A percentile compares a stretch with the other conserved stretches of the same genome.
Evolutionary conservation across 805 yeast species (phyloP).

Genomic region (Ogataea trehaloabstinens): DNA sequence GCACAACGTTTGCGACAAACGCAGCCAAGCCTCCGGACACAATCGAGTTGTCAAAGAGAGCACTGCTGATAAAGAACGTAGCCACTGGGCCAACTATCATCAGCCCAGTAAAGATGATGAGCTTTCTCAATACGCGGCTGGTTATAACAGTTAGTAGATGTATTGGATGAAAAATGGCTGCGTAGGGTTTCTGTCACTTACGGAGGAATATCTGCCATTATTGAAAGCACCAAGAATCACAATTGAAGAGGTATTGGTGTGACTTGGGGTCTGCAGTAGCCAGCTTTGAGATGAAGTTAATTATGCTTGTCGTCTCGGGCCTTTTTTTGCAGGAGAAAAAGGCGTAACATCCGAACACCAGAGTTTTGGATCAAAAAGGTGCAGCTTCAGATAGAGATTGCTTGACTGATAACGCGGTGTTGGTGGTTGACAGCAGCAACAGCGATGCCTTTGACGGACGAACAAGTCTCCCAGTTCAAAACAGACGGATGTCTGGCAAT

Average conservation of each 20-base stretch:
- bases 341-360: no score
- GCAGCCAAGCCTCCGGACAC: conserved; percentile 83
- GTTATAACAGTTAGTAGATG: no score
- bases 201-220: conserved; percentile 38
- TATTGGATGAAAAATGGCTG: no score
- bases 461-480: conserved; percentile 50
- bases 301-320: no score
- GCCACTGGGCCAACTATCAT: conserved; percentile 69
- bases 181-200: no score
- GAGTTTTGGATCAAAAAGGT: no score
- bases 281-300: no score
- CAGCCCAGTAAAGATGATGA: conserved; percentile 70
- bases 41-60: conserved; percentile 47
- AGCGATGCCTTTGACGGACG: conserved; percentile 37
- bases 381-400: no score
- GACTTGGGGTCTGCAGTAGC: no score
- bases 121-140: conserved; percentile 64
- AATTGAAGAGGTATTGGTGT: no score
- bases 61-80: conserved; percentile 49
- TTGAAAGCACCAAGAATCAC: conserved; percentile 3
- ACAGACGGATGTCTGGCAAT: conserved; percentile 62
- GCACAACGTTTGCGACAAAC: conserved; percentile 67
- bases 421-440: not conserved
- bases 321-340: no score
- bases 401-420: no score